These are phyloP conservation scores for Periconia digitata DNA, from an alignment of 2,329 filamentous ascomycete species.

Conservation along the genomic window DNA sequence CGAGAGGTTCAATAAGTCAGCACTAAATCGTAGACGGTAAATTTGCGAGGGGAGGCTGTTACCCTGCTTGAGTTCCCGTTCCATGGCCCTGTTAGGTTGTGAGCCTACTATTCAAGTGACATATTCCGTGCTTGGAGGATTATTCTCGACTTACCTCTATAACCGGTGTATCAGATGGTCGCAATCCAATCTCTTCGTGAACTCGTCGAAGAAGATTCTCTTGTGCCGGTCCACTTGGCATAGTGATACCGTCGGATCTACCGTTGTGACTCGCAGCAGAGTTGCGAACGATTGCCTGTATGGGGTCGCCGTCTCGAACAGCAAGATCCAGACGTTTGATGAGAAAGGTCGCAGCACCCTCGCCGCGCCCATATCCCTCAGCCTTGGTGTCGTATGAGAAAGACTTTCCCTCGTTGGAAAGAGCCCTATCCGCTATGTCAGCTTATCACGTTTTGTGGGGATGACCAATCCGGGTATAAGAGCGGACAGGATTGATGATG, in stretches of 20 bases:
- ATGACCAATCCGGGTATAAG: background rate
- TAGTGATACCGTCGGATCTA: slow-evolving; percentile 10
- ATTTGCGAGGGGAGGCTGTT: no score
- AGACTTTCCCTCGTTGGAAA: background rate
- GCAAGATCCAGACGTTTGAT: slow-evolving; percentile 30
- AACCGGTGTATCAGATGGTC: background rate
- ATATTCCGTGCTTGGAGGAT: background rate
- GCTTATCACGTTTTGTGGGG: no score
- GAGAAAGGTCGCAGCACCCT: slow-evolving; percentile 29
- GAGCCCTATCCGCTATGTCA: background rate
- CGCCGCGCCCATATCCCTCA: slow-evolving; percentile 29
- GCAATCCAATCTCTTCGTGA: background rate
- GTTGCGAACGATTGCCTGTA: slow-evolving; percentile 28
- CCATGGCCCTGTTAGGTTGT: no score
- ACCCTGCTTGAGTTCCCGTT: no score
- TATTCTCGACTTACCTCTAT: background rate
- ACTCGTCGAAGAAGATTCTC: slow-evolving; percentile 1
- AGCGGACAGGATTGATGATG: background rate
- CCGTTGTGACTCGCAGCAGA: slow-evolving; percentile 23
- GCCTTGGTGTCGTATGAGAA: background rate
- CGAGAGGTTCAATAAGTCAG: no score
- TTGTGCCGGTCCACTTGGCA: slow-evolving; percentile 48
- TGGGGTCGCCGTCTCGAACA: slow-evolving; percentile 27
- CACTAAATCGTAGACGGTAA: no score
- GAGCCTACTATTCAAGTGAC: background rate